Base-by-base conservation (phyloP, 352 stramenopile species). In the Sclerospora graminicola region DNA sequence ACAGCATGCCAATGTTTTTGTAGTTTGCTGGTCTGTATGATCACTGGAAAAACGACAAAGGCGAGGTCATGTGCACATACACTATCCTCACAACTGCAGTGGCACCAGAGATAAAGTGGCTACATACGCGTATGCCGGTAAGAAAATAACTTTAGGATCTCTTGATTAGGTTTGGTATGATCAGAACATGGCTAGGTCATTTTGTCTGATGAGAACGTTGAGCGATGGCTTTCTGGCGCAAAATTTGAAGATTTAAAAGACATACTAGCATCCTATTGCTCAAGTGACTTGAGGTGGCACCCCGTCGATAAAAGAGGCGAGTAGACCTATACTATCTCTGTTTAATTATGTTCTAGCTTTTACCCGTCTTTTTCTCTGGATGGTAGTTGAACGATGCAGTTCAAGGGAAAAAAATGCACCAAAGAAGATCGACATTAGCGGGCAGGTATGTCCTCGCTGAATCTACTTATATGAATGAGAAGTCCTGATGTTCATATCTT, bases 11-110 rank as follows among this genome's bases (percentile, higher is more conserved):
- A 48, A 15, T 30, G 11, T 51, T 11, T 38, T 21, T 47, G 19
- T 48, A 90, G 73, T 84, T 95, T 63, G 84, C 84, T 15, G 84
- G 75, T 0, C 48, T 95, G 9, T 94, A 92, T 37, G 84, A 95
- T 41, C 67, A 62, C n/a, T 91, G 77, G 80, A 58, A 49, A 42
- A 79, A 72, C 35, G 63, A 78, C 18, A 50, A 72, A 5, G 81
- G 82, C 23, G 70, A 88, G 4, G 29, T 57, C 34, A 80, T 90
- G 57, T 84, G 67, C 41, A 83, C 76, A 8, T 96, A 84, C 42
- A 90, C 82, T 3, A 90, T 96, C 15, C 60, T 96, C 14, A 96
- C 86, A 24, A 92, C 84, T 13, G 56, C 70, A 2, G 59, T 83
- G 10, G 51, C 79, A 4, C 50, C 81, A 1, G 59, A 79, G 28